A percentile compares a stretch with the other conserved stretches of the same genome.
Evolutionary conservation across 345 rosid genomes (phyloP).

Genomic region (Melaleuca alternifolia): DNA sequence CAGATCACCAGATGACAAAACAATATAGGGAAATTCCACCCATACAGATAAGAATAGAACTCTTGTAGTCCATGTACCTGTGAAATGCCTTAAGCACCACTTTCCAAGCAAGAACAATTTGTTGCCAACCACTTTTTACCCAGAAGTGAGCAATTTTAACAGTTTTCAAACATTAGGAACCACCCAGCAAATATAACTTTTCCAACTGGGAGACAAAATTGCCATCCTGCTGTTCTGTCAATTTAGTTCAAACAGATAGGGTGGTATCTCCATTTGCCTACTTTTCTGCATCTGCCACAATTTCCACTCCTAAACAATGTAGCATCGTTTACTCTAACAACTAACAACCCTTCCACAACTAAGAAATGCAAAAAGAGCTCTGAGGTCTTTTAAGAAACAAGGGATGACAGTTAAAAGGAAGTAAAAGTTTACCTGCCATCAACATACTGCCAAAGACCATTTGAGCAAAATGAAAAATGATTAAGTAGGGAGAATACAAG

Average conservation of each 20-base stretch:
- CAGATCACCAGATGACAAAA: not conserved
- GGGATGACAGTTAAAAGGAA: not conserved
- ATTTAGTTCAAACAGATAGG: not conserved
- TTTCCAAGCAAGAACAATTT: not conserved
- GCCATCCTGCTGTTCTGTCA: not conserved
- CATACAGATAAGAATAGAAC: not conserved
- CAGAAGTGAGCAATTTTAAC: not conserved
- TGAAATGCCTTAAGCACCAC: not conserved
- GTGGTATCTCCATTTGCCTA: not conserved
- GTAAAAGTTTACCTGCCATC: too few relatives aligned
- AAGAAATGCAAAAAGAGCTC: not conserved
- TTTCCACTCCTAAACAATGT: not conserved
- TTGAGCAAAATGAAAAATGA: too few relatives aligned
- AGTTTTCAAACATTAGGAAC: not conserved
- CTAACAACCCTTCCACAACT: not conserved
- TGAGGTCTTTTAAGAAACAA: not conserved
- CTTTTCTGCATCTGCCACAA: not conserved
- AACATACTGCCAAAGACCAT: not conserved
- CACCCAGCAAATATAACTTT: not conserved
- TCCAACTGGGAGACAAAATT: not conserved
- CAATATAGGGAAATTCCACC: not conserved
- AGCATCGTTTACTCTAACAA: not conserved
- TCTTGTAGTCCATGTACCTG: not conserved
- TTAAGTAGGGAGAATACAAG: not conserved
- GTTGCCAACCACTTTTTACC: not conserved